Evolutionary conservation across 2,329 filamentous ascomycete species (phyloP), one percentile per base, ranked within the genome.

Genomic region (Cytospora mali): DNA sequence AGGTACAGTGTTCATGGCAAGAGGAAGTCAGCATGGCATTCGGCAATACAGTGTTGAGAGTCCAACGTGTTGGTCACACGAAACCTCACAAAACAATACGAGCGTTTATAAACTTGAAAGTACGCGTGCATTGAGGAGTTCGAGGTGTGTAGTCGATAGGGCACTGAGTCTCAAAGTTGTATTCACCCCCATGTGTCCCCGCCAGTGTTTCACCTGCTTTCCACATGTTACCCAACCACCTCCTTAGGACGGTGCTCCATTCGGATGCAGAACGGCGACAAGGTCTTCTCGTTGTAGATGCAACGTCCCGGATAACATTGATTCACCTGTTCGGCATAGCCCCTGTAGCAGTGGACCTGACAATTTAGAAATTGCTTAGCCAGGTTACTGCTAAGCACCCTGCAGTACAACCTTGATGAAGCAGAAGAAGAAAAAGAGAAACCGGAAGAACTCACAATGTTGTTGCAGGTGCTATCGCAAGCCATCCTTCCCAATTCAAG

Each of bases 211-310:
- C 16, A 28, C n/a, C 27, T 33, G 14, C 1, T 16, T 0, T 28
- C 49, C 33, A 52, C 7, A 9, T 18, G 2, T 6, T 21, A 2
- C n/a, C 35, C 4, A 16, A n/a, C n/a, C 14, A 31, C n/a, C 4
- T 7, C n/a, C 9, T 25, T 5, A 31, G n/a, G 13, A 18, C 14
- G 18, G 16, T 42, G 35, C 14, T 18, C n/a, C 16, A 4, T 18
- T 59, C 33, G 46, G 10, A 59, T 16, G 14, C 57, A 59, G 57
- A 29, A 59, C 14, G 57, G 57, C n/a, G 16, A 21, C n/a, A 46
- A 39, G n/a, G 9, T 6, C 2, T 46, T 27, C 23, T 10, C 27
- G 16, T 53, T 59, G 35, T 51, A 59, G 2, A 46, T 13, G 16
- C 57, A 59, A 13, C 27, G 57, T n/a, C 57, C 57, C 13, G 25